phyloP scores from a whole-genome alignment of 116 monocot species.

The Zostera marina region DNA sequence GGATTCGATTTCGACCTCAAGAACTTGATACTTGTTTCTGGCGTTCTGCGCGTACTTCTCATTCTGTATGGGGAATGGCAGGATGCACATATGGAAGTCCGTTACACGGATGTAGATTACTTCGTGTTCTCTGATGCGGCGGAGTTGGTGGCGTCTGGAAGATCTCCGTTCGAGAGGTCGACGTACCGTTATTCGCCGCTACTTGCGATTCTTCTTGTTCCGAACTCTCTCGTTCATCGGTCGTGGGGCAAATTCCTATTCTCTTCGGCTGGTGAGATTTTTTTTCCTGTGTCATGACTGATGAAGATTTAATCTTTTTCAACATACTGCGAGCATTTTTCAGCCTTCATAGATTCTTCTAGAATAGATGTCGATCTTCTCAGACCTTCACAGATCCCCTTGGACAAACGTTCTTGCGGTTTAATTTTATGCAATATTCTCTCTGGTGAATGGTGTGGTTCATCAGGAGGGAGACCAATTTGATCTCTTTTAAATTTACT shows the following conservation, averaged over 20 bases:
- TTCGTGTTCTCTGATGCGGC: constrained; percentile 92
- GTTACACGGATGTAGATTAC: constrained; percentile 88
- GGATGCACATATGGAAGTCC: constrained; percentile 80
- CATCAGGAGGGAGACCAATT: too few relatives aligned
- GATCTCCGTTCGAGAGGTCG: constrained; percentile 66
- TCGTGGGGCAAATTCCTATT: constrained; percentile 82
- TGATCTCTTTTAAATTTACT: too few relatives aligned
- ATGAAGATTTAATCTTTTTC: too few relatives aligned
- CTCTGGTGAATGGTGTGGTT: too few relatives aligned
- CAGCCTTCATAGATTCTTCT: too few relatives aligned
- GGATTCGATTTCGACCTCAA: constrained; percentile 13
- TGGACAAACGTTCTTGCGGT: too few relatives aligned
- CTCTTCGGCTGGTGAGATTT: constrained; percentile 7
- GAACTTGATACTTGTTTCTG: constrained; percentile 25
- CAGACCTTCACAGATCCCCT: too few relatives aligned
- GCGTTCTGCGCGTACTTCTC: constrained; percentile 30
- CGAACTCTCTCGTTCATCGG: constrained; percentile 47
- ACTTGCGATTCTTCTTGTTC: constrained; percentile 58
- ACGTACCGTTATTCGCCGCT: constrained; percentile 92
- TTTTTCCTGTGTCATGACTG: background rate
- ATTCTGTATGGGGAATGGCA: constrained; percentile 84
- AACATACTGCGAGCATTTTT: too few relatives aligned
- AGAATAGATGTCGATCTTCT: too few relatives aligned
- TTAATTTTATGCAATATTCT: too few relatives aligned
- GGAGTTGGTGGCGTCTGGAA: constrained; percentile 29